Evolutionary conservation across 225 moss, liverwort and hornwort species (phyloP), one percentile per base, ranked within the genome.

Genomic region (Marchantia polymorpha): DNA sequence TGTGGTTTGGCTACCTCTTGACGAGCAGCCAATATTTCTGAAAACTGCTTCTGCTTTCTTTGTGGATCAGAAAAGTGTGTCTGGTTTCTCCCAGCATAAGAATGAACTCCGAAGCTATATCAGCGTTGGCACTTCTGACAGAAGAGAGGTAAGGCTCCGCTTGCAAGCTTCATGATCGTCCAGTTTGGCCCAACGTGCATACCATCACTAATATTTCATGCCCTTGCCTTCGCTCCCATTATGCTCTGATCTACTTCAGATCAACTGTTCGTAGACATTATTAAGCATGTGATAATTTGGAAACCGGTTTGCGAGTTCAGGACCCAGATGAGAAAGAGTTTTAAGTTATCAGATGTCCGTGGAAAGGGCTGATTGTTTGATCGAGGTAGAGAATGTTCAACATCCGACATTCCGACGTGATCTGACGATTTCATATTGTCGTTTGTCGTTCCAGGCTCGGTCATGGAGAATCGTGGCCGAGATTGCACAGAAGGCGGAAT

Each of bases 401-500:
- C 39, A 2, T 39, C 39, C 39, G 39, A 39, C 3, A 39, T 39
- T 39, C 39, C 39, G 5, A 39, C 39, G 39, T 39, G 5, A 39
- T 39, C 39, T 39, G 39, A 39, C 39, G 56, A 56, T 12, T 56
- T 13, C 56, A 56, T 19, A 2, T 64, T 64, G 64, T 64, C 15
- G 64, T 64, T 64, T 64, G 5, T 39, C 39, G 4, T 64, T 63
- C 64, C 87, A 92, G 92, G 87, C 84, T 52, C 77, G 80, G 17
- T 29, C 77, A 14, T 78, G 81, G 82, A 90, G 55, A 10, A 64
- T 64, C 15, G 22, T 64, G 19, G 64, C 64, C 22, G 64, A 20
- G 23, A 78, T 84, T 69, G 89, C 86, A 23, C 92, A 92, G 81
- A 92, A 92, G 82, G 92, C 84, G 60, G 92, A 92, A 66, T 92